phyloP scores from a whole-genome alignment of 2,329 filamentous ascomycete species.

The Pseudogymnoascus sp. region DNA sequence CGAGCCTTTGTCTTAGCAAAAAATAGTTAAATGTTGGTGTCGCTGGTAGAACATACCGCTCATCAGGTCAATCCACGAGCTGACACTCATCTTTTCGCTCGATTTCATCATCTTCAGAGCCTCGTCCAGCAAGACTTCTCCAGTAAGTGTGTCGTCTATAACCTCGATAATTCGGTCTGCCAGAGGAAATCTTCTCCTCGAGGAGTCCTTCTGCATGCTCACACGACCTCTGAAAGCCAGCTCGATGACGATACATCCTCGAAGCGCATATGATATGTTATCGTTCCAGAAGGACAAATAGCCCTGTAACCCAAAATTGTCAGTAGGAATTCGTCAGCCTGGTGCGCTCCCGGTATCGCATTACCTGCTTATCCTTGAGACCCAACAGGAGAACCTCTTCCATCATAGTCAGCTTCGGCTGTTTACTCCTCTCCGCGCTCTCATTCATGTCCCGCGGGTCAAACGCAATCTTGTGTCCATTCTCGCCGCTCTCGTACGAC shows the following conservation, averaged over 20 bases:
- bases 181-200: slow-evolving; percentile 81
- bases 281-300: slow-evolving; percentile 99
- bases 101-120: slow-evolving; percentile 99
- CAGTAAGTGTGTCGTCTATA: slow-evolving; percentile 89
- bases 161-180: slow-evolving; percentile 94
- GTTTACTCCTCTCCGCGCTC: slow-evolving; percentile 90
- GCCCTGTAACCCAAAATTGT: slow-evolving; percentile 47
- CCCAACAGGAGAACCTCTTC: slow-evolving; percentile 94
- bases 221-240: slow-evolving; percentile 91
- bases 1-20: background rate
- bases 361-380: slow-evolving; percentile 96
- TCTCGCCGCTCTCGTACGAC: slow-evolving; percentile 84
- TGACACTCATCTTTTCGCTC: slow-evolving; percentile 99
- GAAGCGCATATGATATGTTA: slow-evolving; percentile 96
- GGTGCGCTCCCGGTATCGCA: slow-evolving; percentile 21
- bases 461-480: slow-evolving; percentile 97
- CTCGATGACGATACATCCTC: slow-evolving; percentile 97
- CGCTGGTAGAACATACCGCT: slow-evolving; percentile 54
- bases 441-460: slow-evolving; percentile 96
- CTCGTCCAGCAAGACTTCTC: slow-evolving; percentile 94
- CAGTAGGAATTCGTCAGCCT: background rate
- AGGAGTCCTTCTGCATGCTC: slow-evolving; percentile 96
- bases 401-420: slow-evolving; percentile 97
- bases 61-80: slow-evolving; percentile 98
- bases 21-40: slow-evolving; percentile 12